These are phyloP conservation scores for Didymella exigua DNA, from an alignment of 2,329 filamentous ascomycete genomes.

Conservation along the genomic window DNA sequence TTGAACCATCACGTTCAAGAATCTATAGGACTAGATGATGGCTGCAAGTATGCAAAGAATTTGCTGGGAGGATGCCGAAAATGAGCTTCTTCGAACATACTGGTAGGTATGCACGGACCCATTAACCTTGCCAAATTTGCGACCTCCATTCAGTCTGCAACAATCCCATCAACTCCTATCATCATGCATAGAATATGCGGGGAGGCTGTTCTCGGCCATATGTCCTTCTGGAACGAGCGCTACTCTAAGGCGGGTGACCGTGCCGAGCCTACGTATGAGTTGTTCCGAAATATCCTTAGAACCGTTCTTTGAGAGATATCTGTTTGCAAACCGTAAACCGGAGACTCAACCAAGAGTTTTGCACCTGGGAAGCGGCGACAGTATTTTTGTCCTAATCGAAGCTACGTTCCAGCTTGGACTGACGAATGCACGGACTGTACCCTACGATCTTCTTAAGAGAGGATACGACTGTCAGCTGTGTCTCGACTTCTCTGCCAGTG, in stretches of 20 bases:
- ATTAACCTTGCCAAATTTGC: constrained; percentile 3
- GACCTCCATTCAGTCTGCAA: background rate
- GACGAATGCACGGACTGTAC: background rate
- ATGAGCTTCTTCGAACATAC: too few species aligned
- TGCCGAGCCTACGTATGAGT: constrained; percentile 55
- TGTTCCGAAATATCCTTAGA: background rate
- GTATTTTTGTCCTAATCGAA: background rate
- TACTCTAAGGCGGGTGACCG: constrained; percentile 50
- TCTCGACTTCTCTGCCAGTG: constrained; percentile 62
- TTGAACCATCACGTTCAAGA: background rate
- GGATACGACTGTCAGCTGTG: constrained; percentile 40
- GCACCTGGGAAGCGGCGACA: background rate
- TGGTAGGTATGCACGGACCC: constrained; percentile 1
- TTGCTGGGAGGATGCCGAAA: background rate
- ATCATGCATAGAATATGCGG: constrained; percentile 16
- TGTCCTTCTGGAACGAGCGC: constrained; percentile 57
- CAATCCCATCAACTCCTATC: background rate
- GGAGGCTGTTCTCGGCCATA: constrained; percentile 14
- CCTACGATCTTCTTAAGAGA: constrained; percentile 3
- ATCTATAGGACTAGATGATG: background rate
- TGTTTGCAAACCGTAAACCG: background rate
- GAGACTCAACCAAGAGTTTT: background rate
- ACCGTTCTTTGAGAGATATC: background rate
- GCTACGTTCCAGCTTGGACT: background rate
- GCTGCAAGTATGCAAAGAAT: background rate